Percentiles rank a stretch among this genome's conserved stretches.
phyloP scores from a whole-genome alignment of 1,139 yeast species.

The Debaryomyces subglobosus region DNA sequence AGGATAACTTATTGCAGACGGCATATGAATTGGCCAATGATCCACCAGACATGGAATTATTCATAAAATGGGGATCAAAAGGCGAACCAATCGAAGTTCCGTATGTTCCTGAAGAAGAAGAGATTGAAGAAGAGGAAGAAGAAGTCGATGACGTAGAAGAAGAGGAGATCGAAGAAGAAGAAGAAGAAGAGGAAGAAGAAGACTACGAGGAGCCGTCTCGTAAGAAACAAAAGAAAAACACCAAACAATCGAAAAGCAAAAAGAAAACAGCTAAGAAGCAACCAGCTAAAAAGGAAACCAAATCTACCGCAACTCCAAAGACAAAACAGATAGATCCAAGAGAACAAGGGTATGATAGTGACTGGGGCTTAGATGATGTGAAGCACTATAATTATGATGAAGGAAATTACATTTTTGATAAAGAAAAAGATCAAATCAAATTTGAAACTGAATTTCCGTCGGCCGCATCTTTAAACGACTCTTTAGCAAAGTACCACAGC shows the following conservation, averaged over 20 bases:
- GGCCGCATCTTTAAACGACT: conserved; percentile 23
- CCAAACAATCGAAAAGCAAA: conserved; percentile 11
- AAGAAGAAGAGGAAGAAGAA: conserved; percentile 20
- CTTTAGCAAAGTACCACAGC: conserved; percentile 18
- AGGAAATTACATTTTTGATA: conserved; percentile 43
- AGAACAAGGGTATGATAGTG: conserved; percentile 39
- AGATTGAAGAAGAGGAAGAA: not conserved
- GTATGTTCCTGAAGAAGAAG: conserved; percentile 11
- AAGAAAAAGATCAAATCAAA: conserved; percentile 31
- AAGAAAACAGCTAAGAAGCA: conserved; percentile 8
- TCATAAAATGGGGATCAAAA: conserved; percentile 46
- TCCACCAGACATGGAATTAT: conserved; percentile 48
- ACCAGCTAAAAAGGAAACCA: conserved; percentile 18
- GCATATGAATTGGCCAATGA: conserved; percentile 45
- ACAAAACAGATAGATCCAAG: conserved; percentile 21
- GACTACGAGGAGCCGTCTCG: conserved; percentile 17
- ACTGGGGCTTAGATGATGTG: conserved; percentile 48
- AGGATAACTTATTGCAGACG: conserved; percentile 37
- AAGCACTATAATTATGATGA: conserved; percentile 22
- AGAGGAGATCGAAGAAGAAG: conserved; percentile 24
- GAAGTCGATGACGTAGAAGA: conserved; percentile 21
- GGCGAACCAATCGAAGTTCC: conserved; percentile 30
- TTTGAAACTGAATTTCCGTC: conserved; percentile 31
- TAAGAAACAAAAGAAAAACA: conserved; percentile 18
- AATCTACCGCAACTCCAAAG: conserved; percentile 24